Base-by-base conservation (phyloP, 1,284 basidiomycete species). In the Heterobasidion occidentale region DNA sequence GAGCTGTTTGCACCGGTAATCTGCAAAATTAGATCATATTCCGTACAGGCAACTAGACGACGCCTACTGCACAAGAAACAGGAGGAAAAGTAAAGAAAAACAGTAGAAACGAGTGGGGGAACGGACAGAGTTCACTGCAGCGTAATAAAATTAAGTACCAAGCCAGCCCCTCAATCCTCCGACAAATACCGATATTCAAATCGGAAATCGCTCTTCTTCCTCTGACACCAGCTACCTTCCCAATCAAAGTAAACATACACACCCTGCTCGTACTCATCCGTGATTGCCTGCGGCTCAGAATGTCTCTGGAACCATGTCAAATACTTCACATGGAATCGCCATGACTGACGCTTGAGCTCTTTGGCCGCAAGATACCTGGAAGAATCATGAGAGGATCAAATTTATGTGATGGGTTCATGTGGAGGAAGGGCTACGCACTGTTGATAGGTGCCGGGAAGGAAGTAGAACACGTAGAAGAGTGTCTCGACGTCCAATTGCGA, bases 291-390 rank as follows among this genome's bases (percentile, higher is more conserved):
- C n/a, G 97, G 97, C 70, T 99, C 95, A 20, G 93, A 95, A 67
- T 98, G 94, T 54, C 97, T 84, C 72, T 99, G 97, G 84, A 99
- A 99, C 97, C 97, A 99, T 44, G 97, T 99, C 60, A 99, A 75
- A 71, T 98, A 99, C 74, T 99, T 98, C 64, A 98, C 93, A 72
- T 99, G 97, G 80, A 99, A 99, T 56, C 97, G 86, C 97, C 97
- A 99, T 56, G 92, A 95, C 71, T 98, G 96, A 59, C 92, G 85
- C 75, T 99, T 99, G 60, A 99, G 77, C 74, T 99, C 97, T 68
- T 93, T 93, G 7, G 97, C 97, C 1, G 97, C 96, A 52, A 98
- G 84, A 73, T 90, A 98, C 72, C 92, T 95, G 61, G 3, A 27
- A 27, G 27, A 27, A 51, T 36, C 17, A 33, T 19, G 46, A 17